Percentiles rank a stretch among this genome's conserved stretches.
Evolutionary conservation across 371 early-diverging fungal species (phyloP).

Genomic region (Actinomucor elegans): DNA sequence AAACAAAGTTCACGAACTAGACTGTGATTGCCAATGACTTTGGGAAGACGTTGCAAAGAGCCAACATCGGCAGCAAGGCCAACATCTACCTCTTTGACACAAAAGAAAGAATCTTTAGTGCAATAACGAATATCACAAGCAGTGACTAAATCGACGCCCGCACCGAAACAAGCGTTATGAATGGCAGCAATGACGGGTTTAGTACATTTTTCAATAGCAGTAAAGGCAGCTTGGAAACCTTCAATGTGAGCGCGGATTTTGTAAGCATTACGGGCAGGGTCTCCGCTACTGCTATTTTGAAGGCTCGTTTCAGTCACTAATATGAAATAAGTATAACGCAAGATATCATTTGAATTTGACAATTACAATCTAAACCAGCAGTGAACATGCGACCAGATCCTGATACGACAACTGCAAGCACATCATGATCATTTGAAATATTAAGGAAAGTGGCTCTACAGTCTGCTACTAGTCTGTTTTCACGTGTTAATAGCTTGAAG

Average conservation of each 20-base stretch:
- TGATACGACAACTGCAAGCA: conserved; percentile 76
- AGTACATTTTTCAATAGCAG: conserved; percentile 79
- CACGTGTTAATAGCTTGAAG: too few species aligned
- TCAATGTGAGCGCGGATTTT: conserved; percentile 46
- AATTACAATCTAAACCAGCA: conserved; percentile 86
- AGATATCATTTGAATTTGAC: conserved; percentile 4
- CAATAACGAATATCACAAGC: conserved; percentile 93
- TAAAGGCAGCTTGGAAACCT: conserved; percentile 66
- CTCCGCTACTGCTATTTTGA: conserved; percentile 16
- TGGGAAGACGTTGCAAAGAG: conserved; percentile 92
- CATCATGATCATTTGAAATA: conserved; percentile 59
- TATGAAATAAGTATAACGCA: neutral
- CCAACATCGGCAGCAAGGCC: conserved; percentile 90
- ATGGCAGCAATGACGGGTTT: conserved; percentile 91
- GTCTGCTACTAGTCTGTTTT: conserved; percentile 27
- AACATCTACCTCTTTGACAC: conserved; percentile 91
- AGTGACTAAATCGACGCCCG: conserved; percentile 85
- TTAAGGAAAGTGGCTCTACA: conserved; percentile 47
- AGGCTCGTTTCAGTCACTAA: conserved; percentile 23
- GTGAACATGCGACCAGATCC: conserved; percentile 80
- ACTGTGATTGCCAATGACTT: conserved; percentile 89
- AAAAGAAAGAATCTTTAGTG: conserved; percentile 77
- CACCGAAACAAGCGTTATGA: conserved; percentile 88
- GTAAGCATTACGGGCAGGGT: conserved; percentile 55
- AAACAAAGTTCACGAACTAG: conserved; percentile 88